These are phyloP conservation scores for Wickerhamiella siamensis DNA, from an alignment of 805 yeast genomes.

Conservation along the genomic window DNA sequence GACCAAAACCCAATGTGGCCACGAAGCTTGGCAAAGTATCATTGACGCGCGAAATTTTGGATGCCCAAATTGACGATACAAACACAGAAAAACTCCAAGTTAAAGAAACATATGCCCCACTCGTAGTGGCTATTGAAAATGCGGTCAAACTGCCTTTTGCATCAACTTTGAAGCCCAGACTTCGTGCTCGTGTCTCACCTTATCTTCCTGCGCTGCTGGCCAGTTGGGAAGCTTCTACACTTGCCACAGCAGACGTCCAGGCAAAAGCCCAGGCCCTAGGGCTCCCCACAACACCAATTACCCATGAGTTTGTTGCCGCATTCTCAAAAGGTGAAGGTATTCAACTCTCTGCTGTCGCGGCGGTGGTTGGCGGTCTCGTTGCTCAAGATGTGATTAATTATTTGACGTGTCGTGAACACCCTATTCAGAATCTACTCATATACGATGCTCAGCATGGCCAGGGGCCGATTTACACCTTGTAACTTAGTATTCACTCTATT, in stretches of 20 bases:
- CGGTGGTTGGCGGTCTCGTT: conserved; percentile 77
- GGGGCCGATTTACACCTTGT: conserved; percentile 60
- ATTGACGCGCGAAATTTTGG: conserved; percentile 30
- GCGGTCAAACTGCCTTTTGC: conserved; percentile 11
- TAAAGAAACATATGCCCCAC: conserved; percentile 16
- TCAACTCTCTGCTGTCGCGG: conserved; percentile 71
- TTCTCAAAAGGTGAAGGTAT: conserved; percentile 29
- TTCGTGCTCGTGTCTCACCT: conserved; percentile 35
- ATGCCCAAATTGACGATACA: conserved; percentile 26
- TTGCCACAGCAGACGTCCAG: conserved; percentile 21
- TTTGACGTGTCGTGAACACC: conserved; percentile 59
- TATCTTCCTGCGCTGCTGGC: conserved; percentile 48
- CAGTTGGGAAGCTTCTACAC: conserved; percentile 30
- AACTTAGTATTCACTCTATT: no score
- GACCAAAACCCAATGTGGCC: conserved; percentile 18
- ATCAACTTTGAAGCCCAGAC: conserved; percentile 21
- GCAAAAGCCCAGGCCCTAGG: conserved; percentile 24
- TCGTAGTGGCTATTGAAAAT: conserved; percentile 12
- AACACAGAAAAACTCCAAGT: conserved; percentile 27
- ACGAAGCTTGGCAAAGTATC: conserved; percentile 39
- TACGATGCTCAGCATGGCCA: conserved; percentile 58
- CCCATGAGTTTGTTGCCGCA: conserved; percentile 24
- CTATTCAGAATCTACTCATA: conserved; percentile 66
- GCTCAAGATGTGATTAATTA: conserved; percentile 85
- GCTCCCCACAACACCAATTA: conserved; percentile 33